Conservation (phyloP, 1,284 basidiomycete species). For the Xerocomus amazonicus region DNA sequence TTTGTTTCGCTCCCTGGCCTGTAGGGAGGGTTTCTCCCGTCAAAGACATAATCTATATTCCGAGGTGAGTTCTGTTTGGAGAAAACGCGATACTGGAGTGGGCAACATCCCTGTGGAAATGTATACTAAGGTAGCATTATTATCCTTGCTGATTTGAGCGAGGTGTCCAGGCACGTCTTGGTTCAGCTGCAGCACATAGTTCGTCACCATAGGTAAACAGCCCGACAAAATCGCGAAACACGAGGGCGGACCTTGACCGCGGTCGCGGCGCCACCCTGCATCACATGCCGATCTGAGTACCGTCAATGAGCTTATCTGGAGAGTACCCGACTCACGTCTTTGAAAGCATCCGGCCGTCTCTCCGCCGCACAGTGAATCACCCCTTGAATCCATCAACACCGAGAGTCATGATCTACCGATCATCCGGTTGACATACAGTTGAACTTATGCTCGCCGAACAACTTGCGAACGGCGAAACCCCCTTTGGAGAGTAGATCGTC, state of each 20-base stretch:
- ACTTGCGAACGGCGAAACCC: constrained; percentile 44
- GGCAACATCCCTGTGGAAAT: constrained; percentile 64
- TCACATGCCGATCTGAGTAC: neutral
- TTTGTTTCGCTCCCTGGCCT: constrained; percentile 61
- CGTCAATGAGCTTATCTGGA: neutral
- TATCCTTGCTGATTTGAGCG: constrained; percentile 52
- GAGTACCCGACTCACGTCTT: constrained; percentile 49
- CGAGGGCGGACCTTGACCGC: constrained; percentile 48
- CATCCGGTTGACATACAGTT: constrained; percentile 47
- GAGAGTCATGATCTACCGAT: neutral
- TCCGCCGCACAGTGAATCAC: constrained; percentile 86
- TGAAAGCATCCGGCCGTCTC: constrained; percentile 77
- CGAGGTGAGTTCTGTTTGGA: constrained; percentile 7
- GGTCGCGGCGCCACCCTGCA: constrained; percentile 55
- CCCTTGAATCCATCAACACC: constrained; percentile 43
- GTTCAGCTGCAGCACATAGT: constrained; percentile 53
- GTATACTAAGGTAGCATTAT: constrained; percentile 64
- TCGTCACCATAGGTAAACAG: neutral
- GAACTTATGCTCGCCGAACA: constrained; percentile 46
- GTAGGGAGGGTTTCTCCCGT: constrained; percentile 79
- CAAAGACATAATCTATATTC: constrained; percentile 76
- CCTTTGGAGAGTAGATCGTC: constrained; percentile 43
- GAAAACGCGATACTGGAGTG: constrained; percentile 3
- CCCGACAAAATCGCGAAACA: neutral
- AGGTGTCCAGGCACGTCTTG: constrained; percentile 61